Evolutionary conservation across 495 filamentous ascomycete species (phyloP).

Genomic region (Corynascus novoguineensis): DNA sequence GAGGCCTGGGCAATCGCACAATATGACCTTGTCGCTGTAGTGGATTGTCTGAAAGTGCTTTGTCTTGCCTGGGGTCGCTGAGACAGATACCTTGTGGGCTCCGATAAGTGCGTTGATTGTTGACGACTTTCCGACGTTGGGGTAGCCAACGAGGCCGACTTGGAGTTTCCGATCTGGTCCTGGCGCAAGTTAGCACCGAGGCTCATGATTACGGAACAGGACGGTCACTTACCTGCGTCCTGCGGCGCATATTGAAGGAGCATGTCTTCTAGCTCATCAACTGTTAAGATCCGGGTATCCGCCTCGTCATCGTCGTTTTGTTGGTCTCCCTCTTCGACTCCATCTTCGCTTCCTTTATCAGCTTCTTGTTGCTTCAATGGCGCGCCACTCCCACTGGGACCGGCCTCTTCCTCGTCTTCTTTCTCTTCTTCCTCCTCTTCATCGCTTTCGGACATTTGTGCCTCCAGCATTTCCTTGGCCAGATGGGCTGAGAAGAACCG

Average conservation of each 20-base stretch:
- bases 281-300: constrained; percentile 76
- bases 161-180: constrained; percentile 60
- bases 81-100: constrained; percentile 97
- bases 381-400: constrained; percentile 2
- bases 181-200: constrained; percentile 16
- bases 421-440: constrained; percentile 30
- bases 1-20: constrained; percentile 98
- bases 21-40: constrained; percentile 76
- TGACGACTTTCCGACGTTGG: constrained; percentile 97
- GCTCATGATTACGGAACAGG: background rate
- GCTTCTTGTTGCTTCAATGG: constrained; percentile 23
- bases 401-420: constrained; percentile 36
- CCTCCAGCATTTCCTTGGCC: constrained; percentile 82
- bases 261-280: constrained; percentile 85
- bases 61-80: constrained; percentile 94
- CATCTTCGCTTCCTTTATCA: constrained; percentile 32
- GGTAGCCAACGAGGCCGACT: constrained; percentile 95
- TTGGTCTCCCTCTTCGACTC: constrained; percentile 16
- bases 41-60: constrained; percentile 99
- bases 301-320: constrained; percentile 41
- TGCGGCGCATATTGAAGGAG: constrained; percentile 72
- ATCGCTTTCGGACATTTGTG: constrained; percentile 35
- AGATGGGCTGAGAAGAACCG: constrained; percentile 93
- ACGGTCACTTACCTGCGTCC: constrained; percentile 38
- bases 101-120: constrained; percentile 98